phyloP scores from a whole-genome alignment of 148 eudicot genomes.

The Beta vulgaris region DNA sequence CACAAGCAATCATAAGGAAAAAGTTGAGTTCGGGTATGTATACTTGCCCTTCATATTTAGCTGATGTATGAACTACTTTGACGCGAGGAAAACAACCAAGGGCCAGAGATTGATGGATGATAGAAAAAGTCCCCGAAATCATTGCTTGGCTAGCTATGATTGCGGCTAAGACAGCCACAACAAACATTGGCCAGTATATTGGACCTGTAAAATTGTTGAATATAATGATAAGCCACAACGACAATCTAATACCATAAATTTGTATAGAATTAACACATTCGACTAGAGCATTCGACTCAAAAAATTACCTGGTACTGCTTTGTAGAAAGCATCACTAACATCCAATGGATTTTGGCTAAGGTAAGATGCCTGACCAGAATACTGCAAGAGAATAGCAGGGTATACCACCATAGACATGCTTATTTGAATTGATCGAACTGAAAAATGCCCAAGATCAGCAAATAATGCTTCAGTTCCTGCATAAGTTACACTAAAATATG shows the following conservation, averaged over 20 bases:
- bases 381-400: constrained; percentile 38
- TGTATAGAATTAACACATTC: too few relatives aligned
- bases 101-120: constrained; percentile 37
- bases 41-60: constrained; percentile 38
- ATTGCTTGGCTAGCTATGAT: constrained; percentile 54
- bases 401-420: constrained; percentile 35
- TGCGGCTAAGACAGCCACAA: constrained; percentile 41
- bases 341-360: constrained; percentile 23
- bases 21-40: constrained; percentile 34
- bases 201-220: constrained; percentile 16
- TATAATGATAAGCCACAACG: too few relatives aligned
- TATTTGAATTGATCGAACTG: constrained; percentile 37
- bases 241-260: too few relatives aligned
- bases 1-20: constrained; percentile 29
- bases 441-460: constrained; percentile 46
- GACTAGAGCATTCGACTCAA: too few relatives aligned
- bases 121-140: constrained; percentile 43
- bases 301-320: constrained; percentile 32
- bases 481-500: too few relatives aligned
- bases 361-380: constrained; percentile 43
- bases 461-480: constrained; percentile 41
- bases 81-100: constrained; percentile 36
- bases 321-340: constrained; percentile 29
- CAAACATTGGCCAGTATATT: constrained; percentile 45
- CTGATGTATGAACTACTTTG: constrained; percentile 36